Conservation (phyloP, 768 basidiomycete species). For the Termitomyces sp. region DNA sequence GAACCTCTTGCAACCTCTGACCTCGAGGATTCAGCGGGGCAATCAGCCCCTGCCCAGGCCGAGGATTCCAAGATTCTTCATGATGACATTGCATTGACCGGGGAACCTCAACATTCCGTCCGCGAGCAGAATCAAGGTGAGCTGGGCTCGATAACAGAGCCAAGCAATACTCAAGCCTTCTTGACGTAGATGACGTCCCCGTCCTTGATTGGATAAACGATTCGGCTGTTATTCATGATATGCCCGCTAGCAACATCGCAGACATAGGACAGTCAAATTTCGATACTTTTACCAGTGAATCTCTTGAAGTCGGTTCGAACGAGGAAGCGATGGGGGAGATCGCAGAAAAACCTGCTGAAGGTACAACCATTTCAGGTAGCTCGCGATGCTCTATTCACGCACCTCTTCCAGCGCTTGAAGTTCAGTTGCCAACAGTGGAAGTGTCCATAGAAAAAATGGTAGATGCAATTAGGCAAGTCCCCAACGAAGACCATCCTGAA, state of each 20-base stretch:
- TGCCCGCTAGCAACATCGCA: background rate
- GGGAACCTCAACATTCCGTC: background rate
- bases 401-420: background rate
- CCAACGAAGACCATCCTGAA: background rate
- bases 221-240: background rate
- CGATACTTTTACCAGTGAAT: background rate
- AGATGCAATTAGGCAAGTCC: background rate
- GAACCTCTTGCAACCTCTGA: background rate
- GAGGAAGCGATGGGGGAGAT: background rate
- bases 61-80: slow-evolving; percentile 13
- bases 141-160: background rate
- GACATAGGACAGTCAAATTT: background rate
- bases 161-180: background rate
- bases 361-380: background rate
- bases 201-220: slow-evolving; percentile 1
- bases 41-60: background rate
- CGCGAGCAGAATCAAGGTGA: background rate
- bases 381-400: background rate
- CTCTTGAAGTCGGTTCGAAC: background rate
- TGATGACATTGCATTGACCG: slow-evolving; percentile 12
- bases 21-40: background rate
- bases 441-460: background rate
- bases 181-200: background rate
- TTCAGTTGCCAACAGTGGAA: background rate
- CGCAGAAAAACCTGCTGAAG: background rate